A percentile compares a stretch with the other conserved stretches of the same genome.
Conservation (phyloP, 2,329 filamentous ascomycete species). For the Penicillium janthinellum region DNA sequence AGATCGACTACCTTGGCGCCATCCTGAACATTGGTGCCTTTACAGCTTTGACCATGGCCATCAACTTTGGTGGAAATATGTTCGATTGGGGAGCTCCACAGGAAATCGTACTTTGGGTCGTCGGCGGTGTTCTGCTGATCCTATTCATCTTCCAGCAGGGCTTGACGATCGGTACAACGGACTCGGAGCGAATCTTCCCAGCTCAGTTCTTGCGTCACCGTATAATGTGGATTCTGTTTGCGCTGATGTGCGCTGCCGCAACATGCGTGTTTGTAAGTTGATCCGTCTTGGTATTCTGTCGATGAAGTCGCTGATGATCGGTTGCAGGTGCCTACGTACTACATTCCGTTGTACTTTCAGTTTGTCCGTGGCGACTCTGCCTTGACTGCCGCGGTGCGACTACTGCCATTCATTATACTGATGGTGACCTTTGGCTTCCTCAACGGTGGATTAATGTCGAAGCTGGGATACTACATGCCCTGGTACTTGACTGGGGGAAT, state of each 20-base stretch:
- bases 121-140: slow-evolving; percentile 49
- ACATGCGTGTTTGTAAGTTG: slow-evolving; percentile 17
- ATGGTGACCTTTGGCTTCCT: slow-evolving; percentile 13
- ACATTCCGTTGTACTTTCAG: slow-evolving; percentile 24
- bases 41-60: slow-evolving; percentile 49
- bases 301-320: slow-evolving; percentile 31
- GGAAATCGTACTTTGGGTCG: slow-evolving; percentile 50
- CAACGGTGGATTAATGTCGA: slow-evolving; percentile 17
- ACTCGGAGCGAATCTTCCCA: slow-evolving; percentile 14
- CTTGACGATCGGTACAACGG: slow-evolving; percentile 11
- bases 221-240: slow-evolving; percentile 16
- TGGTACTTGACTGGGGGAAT: slow-evolving; percentile 22
- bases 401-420: slow-evolving; percentile 29
- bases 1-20: slow-evolving; percentile 52
- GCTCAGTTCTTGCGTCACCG: slow-evolving; percentile 10
- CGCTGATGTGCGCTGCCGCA: slow-evolving; percentile 9
- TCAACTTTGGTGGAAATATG: slow-evolving; percentile 54
- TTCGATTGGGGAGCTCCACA: slow-evolving; percentile 51
- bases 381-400: slow-evolving; percentile 17
- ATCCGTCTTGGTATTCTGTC: background rate
- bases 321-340: slow-evolving; percentile 18
- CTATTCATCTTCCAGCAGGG: slow-evolving; percentile 47
- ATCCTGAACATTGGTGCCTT: slow-evolving; percentile 49
- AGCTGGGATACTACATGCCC: slow-evolving; percentile 22
- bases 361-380: slow-evolving; percentile 21